Percentiles rank a stretch among this genome's conserved stretches.
These are phyloP conservation scores for Falciphora oryzae DNA, from an alignment of 2,329 filamentous ascomycete species.

Conservation along the genomic window DNA sequence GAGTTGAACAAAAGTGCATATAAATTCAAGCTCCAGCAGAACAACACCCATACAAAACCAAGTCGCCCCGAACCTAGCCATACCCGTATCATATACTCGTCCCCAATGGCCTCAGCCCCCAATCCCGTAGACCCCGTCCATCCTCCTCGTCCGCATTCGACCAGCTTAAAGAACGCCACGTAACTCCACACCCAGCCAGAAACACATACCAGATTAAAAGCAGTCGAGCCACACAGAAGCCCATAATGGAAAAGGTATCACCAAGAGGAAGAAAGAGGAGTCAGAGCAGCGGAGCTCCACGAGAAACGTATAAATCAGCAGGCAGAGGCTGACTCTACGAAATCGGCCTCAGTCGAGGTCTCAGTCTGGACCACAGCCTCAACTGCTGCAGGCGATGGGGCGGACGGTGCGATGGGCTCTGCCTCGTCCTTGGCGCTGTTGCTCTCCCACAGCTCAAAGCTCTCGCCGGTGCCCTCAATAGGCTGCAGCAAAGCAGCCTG, in stretches of 20 bases:
- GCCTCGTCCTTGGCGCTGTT: slow-evolving; percentile 56
- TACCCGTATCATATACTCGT: background rate
- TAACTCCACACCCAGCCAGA: background rate
- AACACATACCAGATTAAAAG: background rate
- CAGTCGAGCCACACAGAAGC: background rate
- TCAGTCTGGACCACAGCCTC: background rate
- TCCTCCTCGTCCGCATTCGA: background rate
- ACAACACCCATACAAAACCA: background rate
- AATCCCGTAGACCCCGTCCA: background rate
- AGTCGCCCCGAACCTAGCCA: background rate
- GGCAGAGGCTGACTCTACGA: background rate
- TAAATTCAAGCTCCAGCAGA: background rate
- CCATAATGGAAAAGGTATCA: background rate
- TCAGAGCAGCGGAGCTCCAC: background rate
- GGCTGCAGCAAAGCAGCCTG: slow-evolving; percentile 45
- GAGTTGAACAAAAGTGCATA: background rate
- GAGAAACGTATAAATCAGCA: background rate
- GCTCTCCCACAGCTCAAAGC: slow-evolving; percentile 67
- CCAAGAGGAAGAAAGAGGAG: background rate
- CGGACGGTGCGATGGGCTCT: slow-evolving; percentile 22
- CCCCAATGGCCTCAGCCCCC: too few relatives aligned
- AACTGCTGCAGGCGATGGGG: background rate
- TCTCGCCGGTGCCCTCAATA: slow-evolving; percentile 53
- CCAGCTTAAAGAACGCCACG: background rate
- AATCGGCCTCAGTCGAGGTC: background rate